Base-by-base conservation (phyloP, 2,329 filamentous ascomycete species). In the Tolypocladium album region DNA sequence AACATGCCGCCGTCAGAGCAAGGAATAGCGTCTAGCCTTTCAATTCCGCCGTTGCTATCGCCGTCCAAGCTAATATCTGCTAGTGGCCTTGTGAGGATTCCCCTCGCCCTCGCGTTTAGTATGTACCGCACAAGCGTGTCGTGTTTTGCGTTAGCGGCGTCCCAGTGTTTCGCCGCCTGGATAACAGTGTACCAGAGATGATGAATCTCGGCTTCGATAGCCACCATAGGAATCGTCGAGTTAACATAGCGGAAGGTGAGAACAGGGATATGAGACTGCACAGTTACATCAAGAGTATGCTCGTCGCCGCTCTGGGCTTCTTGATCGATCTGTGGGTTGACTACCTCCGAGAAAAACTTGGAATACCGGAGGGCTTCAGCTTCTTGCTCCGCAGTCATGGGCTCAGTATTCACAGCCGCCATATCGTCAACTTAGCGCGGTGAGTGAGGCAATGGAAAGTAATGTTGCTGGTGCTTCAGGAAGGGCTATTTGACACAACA, bases 1-100 rank as follows among this genome's bases (percentile, higher is more conserved):
- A 58, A 34, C 22, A 36, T 58, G 24, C 57, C 57, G 24, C 57
- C 57, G 43, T 58, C 57, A 40, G 57, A 58, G 45, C 34, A 58
- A 40, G 4, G 47, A 40, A 55, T 38, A 36, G 22, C 31, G 2
- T 57, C 56, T 12, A 45, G 24, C 4, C 39, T 57, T n/a, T 50
- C 24, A 38, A 34, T 22, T 55, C 20, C 27, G 22, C 17, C 12
- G 13, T 55, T 38, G 6, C 52, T 22, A 15, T 38, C 31, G 31
- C 13, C 34, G 52, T 55, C 38, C 55, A 12, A 12, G 31, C 12
- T 6, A 45, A 31, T 57, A 20, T 13, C 34, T 45, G 39, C 40
- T 12, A 52, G 24, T 17, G 43, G 43, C 39, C 57, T 55, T 27
- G 34, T 52, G 27, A 58, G 57, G 9, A 6, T 55, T 55, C 57